A percentile compares a stretch with the other conserved stretches of the same genome.
Evolutionary conservation across 2,329 filamentous ascomycete species (phyloP).

Genomic region (Aspergillus niger): DNA sequence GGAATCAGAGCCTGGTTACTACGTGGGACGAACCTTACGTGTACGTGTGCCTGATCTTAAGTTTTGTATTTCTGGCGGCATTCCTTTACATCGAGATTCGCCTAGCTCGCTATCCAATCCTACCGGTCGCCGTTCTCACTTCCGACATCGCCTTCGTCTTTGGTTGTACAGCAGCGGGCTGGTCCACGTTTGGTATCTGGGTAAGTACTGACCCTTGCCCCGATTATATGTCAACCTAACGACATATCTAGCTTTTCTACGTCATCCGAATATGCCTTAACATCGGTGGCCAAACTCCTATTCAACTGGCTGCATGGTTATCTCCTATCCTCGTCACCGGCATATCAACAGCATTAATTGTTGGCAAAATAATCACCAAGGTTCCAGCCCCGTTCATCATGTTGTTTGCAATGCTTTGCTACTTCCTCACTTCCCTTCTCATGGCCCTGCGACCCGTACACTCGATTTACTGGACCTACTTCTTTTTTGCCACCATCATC

Average conservation of each 20-base stretch:
- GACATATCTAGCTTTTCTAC: constrained; percentile 9
- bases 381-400: constrained; percentile 18
- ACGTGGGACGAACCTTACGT: constrained; percentile 61
- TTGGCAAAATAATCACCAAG: constrained; percentile 18
- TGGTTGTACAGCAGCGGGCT: constrained; percentile 56
- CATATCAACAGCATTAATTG: constrained; percentile 13
- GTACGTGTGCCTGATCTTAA: constrained; percentile 58
- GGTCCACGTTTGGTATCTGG: constrained; percentile 59
- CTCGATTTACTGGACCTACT: background rate
- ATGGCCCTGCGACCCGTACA: constrained; percentile 17
- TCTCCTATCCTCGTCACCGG: constrained; percentile 16
- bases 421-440: background rate
- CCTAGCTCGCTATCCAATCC: constrained; percentile 53
- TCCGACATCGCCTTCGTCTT: constrained; percentile 59
- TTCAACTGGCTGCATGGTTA: constrained; percentile 13
- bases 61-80: constrained; percentile 53
- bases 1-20: constrained; percentile 63
- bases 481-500: constrained; percentile 20
- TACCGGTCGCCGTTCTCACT: constrained; percentile 56
- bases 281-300: background rate
- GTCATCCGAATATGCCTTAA: constrained; percentile 4
- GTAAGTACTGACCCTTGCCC: constrained; percentile 19
- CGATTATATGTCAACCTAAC: constrained; percentile 47
- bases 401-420: constrained; percentile 17
- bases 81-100: constrained; percentile 57